Percentiles rank a stretch among this genome's conserved stretches.
These are phyloP conservation scores for Fusarium foetens DNA, from an alignment of 2,329 filamentous ascomycete species.

Conservation along the genomic window DNA sequence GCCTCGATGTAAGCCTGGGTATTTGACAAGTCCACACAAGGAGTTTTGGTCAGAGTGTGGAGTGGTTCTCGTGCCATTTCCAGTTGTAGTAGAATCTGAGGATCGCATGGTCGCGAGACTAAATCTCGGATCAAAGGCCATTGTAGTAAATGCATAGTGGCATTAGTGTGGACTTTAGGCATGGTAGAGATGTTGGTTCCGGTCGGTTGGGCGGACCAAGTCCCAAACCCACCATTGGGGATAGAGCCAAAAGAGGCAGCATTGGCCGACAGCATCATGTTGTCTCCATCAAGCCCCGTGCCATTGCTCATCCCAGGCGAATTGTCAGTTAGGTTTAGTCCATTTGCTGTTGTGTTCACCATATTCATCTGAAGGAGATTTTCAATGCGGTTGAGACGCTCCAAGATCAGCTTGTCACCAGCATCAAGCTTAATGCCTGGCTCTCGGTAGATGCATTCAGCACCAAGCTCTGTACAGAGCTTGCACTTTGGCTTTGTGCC, in stretches of 20 bases:
- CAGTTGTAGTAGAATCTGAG: constrained; percentile 81
- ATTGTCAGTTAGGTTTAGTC: constrained; percentile 67
- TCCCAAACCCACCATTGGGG: constrained; percentile 74
- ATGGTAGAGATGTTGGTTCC: constrained; percentile 80
- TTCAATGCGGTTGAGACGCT: constrained; percentile 81
- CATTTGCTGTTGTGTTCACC: constrained; percentile 59
- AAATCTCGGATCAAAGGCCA: constrained; percentile 84
- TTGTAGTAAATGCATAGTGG: constrained; percentile 79
- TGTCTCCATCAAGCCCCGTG: constrained; percentile 67
- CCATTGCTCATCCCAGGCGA: constrained; percentile 74
- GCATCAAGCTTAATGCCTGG: constrained; percentile 88
- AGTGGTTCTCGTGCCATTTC: constrained; percentile 85
- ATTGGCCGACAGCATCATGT: constrained; percentile 57
- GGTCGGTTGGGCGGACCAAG: constrained; percentile 69
- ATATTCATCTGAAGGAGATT: constrained; percentile 78
- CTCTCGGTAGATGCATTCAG: constrained; percentile 85
- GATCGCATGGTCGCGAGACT: constrained; percentile 80
- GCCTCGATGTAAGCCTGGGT: constrained; percentile 79
- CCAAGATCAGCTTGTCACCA: constrained; percentile 85
- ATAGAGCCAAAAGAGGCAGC: constrained; percentile 63
- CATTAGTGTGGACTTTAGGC: constrained; percentile 86
- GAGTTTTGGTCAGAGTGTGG: constrained; percentile 70
- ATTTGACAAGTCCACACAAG: constrained; percentile 77
- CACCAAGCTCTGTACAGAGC: constrained; percentile 82
- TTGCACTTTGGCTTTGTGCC: constrained; percentile 85